Evolutionary conservation across 179 eudicot genomes (phyloP).

Genomic region (Spergularia azorica): DNA sequence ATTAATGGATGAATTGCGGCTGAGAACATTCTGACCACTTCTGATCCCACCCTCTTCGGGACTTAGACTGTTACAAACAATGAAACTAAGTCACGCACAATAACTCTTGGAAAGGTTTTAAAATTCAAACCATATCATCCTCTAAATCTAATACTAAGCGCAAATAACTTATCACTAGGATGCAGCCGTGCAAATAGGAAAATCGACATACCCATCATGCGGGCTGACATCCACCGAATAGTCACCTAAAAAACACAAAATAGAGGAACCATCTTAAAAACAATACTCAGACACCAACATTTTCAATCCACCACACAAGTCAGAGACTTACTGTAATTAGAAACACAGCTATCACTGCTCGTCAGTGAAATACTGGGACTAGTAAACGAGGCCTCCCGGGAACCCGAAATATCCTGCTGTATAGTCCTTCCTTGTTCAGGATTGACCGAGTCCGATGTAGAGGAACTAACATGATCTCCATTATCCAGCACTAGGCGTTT

Average conservation of each 20-base stretch:
- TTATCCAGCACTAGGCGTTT: constrained; percentile 23
- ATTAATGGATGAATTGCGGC: constrained; percentile 28
- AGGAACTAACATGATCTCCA: constrained; percentile 27
- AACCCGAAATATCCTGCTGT: constrained; percentile 36
- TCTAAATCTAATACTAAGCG: neutral
- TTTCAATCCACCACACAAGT: neutral
- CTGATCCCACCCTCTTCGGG: constrained; percentile 38
- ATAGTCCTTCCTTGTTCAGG: constrained; percentile 22
- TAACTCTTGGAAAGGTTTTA: neutral
- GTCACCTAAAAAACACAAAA: constrained; percentile 55
- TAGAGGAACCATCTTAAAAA: constrained; percentile 7
- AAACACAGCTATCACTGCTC: constrained; percentile 50
- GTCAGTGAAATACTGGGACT: constrained; percentile 40
- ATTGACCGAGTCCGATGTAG: constrained; percentile 30
- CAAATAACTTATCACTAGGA: constrained; percentile 1
- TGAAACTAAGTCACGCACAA: constrained; percentile 16
- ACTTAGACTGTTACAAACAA: constrained; percentile 39
- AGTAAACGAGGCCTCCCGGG: constrained; percentile 26
- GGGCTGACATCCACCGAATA: constrained; percentile 49
- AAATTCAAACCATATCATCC: neutral
- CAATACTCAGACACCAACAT: constrained; percentile 1
- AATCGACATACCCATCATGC: constrained; percentile 42
- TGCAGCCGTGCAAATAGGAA: constrained; percentile 1
- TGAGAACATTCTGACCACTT: constrained; percentile 39
- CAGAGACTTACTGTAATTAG: constrained; percentile 52